Evolutionary conservation across 805 yeast genomes (phyloP).

Genomic region (Lachancea thermotolerans): DNA sequence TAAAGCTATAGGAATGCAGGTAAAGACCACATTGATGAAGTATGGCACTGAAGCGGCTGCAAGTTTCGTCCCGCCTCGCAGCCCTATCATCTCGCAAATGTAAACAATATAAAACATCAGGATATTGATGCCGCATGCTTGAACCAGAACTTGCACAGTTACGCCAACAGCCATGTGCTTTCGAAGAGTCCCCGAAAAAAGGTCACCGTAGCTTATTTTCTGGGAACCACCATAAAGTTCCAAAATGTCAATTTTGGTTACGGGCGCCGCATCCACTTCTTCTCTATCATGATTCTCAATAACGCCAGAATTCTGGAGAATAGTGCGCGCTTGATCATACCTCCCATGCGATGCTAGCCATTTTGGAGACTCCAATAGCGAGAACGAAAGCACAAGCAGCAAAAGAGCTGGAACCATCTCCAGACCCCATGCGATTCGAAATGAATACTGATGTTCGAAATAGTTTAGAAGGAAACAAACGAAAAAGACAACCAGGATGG

Average conservation of each 20-base stretch:
- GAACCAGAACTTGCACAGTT: constrained; percentile 37
- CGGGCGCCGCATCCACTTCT: background rate
- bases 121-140: constrained; percentile 39
- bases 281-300: background rate
- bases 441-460: constrained; percentile 41
- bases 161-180: constrained; percentile 35
- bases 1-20: constrained; percentile 38
- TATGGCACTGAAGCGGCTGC: constrained; percentile 37
- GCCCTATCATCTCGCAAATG: constrained; percentile 44
- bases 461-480: constrained; percentile 41
- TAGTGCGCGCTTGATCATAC: constrained; percentile 35
- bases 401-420: constrained; percentile 47
- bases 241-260: constrained; percentile 20
- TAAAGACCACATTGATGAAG: constrained; percentile 35
- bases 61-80: constrained; percentile 31
- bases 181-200: constrained; percentile 31
- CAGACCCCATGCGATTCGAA: constrained; percentile 61
- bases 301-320: constrained; percentile 8
- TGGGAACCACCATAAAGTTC: constrained; percentile 19
- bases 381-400: constrained; percentile 33
- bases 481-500: constrained; percentile 51
- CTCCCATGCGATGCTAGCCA: constrained; percentile 39
- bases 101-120: constrained; percentile 40
- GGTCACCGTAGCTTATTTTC: constrained; percentile 13
- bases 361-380: constrained; percentile 54